Conservation (phyloP, 1,139 yeast species). For the Citeromyces siamensis region DNA sequence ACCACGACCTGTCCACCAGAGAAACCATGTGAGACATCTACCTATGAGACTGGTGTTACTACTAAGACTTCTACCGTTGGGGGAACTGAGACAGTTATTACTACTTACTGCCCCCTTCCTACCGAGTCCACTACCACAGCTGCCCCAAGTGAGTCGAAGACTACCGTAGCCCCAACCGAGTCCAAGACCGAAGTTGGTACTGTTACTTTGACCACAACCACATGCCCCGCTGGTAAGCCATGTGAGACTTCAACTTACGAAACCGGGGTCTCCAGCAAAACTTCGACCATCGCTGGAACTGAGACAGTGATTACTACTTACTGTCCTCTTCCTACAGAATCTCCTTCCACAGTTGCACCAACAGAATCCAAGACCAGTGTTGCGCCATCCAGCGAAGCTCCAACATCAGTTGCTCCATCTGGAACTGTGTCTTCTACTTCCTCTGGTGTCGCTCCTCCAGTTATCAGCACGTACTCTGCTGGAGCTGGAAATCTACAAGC, state of each 20-base stretch:
- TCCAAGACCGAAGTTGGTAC: conserved; percentile 1
- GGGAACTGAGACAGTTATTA: conserved; percentile 4
- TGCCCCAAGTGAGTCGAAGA: background rate
- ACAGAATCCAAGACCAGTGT: background rate
- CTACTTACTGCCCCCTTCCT: conserved; percentile 2
- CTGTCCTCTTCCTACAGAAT: conserved; percentile 1
- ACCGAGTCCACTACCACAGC: conserved; percentile 5
- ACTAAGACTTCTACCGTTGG: background rate
- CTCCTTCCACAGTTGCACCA: background rate
- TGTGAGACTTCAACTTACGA: background rate
- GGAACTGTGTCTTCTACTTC: conserved; percentile 3
- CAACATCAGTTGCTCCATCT: conserved; percentile 1
- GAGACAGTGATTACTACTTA: conserved; percentile 3
- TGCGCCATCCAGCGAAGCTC: background rate
- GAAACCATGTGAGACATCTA: background rate
- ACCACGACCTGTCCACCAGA: conserved; percentile 1
- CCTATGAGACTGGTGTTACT: background rate
- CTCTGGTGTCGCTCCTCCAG: conserved; percentile 3
- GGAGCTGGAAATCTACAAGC: conserved; percentile 5
- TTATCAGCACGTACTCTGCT: conserved; percentile 5
- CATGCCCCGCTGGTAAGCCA: conserved; percentile 2
- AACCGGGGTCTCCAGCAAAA: background rate
- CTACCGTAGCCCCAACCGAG: conserved; percentile 3
- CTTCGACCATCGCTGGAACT: background rate
- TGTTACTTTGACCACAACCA: background rate